Evolutionary conservation across 768 basidiomycete genomes (phyloP).

Genomic region (Dioszegia crocea): DNA sequence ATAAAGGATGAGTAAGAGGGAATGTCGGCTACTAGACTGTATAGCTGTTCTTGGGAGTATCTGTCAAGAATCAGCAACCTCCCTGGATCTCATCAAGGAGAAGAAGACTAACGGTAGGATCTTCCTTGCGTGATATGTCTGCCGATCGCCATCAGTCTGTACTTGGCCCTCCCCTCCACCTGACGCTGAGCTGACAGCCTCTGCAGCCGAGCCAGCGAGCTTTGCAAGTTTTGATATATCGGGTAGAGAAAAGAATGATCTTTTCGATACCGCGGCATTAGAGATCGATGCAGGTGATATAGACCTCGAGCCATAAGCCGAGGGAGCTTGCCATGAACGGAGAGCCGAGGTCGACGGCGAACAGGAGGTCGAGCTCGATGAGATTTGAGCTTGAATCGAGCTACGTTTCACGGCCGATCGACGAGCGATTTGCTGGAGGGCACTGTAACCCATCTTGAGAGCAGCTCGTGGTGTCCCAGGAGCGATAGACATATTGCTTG

Average conservation of each 20-base stretch:
- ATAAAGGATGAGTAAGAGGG: conserved; percentile 79
- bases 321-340: no score
- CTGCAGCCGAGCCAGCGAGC: conserved; percentile 1
- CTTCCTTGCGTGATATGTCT: conserved; percentile 76
- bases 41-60: conserved; percentile 73
- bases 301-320: background rate
- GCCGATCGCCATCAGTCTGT: conserved; percentile 52
- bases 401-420: no score
- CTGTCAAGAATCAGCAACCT: conserved; percentile 51
- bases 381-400: no score
- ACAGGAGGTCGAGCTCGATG: no score
- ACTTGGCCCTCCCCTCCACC: conserved; percentile 3
- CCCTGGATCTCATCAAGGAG: no score
- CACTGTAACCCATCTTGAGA: no score
- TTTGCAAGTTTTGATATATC: conserved; percentile 38
- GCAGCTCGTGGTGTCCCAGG: no score
- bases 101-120: conserved; percentile 69
- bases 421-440: no score
- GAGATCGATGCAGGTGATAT: background rate
- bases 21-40: conserved; percentile 80
- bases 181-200: background rate
- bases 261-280: background rate
- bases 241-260: conserved; percentile 39
- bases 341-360: no score
- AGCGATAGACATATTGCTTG: no score